Base-by-base conservation (phyloP, 192 early-diverging fungal species). In the Rhizophagus clarus region DNA sequence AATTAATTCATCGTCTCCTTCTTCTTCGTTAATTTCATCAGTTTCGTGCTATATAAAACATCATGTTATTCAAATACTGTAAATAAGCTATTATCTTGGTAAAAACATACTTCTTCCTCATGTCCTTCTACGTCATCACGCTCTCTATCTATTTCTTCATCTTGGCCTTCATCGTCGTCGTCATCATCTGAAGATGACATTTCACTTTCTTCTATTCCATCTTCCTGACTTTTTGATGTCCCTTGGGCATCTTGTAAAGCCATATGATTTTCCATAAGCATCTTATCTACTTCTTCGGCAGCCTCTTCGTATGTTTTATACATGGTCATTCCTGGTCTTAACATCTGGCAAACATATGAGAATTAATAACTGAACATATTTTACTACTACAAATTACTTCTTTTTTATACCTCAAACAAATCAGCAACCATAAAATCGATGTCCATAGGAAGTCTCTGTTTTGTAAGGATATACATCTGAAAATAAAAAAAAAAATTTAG, bases 401-500 rank as follows among this genome's bases (percentile, higher is more conserved):
- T 85, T 76, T 32, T 83, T 83, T 29, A 81, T 82, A 24, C 87
- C 69, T 96, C 95, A n/a, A 93, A 91, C 17, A 93, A 90, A 72
- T 93, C 94, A 63, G 92, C 87, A 5, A 99, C 83, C 82, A 92
- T 89, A 80, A 97, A 99, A 61, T 96, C 94, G 2, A 96, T 90
- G 56, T 99, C 98, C 76, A 96, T 91, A 12, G 97, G 94, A 34
- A 92, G 84, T 62, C 88, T 89, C 37, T 89, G 83, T 87, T 99
- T 99, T 40, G 94, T 89, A 24, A 94, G 83, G 17, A 96, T 84
- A 79, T 99, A 99, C 90, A 99, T 89, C 87, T 93, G 22, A 22
- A 47, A 64, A n/a, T 20, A 49, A 61, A 24, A 29, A 31, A 31
- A 12, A 66, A 17, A 20, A 56, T 22, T 22, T 40, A 7, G 8